These are phyloP conservation scores for Trichoderma semiorbis DNA, from an alignment of 2,329 filamentous ascomycete genomes.

Conservation along the genomic window DNA sequence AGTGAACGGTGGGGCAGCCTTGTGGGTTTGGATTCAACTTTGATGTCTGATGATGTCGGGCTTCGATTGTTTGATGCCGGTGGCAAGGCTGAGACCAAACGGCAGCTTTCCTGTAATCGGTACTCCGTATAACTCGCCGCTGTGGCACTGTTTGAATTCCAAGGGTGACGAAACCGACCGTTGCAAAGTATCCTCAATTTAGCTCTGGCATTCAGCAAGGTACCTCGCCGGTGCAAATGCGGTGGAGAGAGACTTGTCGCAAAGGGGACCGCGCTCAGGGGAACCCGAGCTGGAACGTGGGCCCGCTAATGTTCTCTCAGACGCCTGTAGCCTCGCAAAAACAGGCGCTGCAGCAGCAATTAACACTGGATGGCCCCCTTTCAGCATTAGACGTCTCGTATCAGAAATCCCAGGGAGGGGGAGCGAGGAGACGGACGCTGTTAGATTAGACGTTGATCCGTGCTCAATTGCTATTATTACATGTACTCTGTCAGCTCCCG, in stretches of 20 bases:
- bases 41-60: neutral
- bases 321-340: neutral
- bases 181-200: constrained; percentile 8
- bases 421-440: neutral
- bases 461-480: neutral
- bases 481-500: neutral
- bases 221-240: neutral
- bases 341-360: neutral
- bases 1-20: neutral
- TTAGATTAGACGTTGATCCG: neutral
- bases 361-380: neutral
- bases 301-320: neutral
- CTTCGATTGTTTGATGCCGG: neutral
- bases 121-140: neutral
- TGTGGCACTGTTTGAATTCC: constrained; percentile 6
- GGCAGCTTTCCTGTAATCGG: neutral
- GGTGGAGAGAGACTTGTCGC: constrained; percentile 3
- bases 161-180: neutral
- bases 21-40: neutral
- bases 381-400: neutral
- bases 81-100: constrained; percentile 8
- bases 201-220: constrained; percentile 1
- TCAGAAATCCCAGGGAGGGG: neutral
- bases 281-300: constrained; percentile 17
- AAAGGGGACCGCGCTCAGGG: constrained; percentile 7